Evolutionary conservation across 2,329 filamentous ascomycete species (phyloP).

Genomic region (Aspergillus pseudotamarii): DNA sequence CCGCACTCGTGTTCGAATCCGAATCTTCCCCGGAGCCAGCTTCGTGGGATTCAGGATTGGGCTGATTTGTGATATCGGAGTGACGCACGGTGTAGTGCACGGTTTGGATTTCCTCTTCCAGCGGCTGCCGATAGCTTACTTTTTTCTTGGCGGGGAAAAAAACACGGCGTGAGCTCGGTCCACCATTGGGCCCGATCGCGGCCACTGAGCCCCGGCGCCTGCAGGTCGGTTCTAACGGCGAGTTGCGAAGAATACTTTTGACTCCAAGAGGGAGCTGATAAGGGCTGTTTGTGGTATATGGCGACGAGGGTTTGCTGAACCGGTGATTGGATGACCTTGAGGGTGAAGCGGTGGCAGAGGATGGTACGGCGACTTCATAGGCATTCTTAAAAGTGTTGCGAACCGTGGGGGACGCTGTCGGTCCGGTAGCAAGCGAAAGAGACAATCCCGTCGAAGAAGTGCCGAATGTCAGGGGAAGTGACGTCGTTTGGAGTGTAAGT

Average conservation of each 20-base stretch:
- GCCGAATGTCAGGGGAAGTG: slow-evolving; percentile 54
- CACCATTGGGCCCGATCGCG: slow-evolving; percentile 35
- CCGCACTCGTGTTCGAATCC: slow-evolving; percentile 31
- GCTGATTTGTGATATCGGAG: slow-evolving; percentile 52
- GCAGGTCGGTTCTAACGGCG: slow-evolving; percentile 41
- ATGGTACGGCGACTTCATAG: slow-evolving; percentile 50
- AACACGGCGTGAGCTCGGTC: slow-evolving; percentile 36
- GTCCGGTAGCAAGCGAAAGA: slow-evolving; percentile 53
- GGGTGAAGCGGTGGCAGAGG: slow-evolving; percentile 42
- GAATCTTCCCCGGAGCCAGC: slow-evolving; percentile 29
- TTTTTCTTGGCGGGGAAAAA: slow-evolving; percentile 60
- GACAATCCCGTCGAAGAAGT: slow-evolving; percentile 57
- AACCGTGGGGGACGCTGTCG: slow-evolving; percentile 58
- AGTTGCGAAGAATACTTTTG: slow-evolving; percentile 52
- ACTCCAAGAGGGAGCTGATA: slow-evolving; percentile 49
- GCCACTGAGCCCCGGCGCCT: slow-evolving; percentile 43
- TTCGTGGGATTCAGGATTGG: slow-evolving; percentile 17
- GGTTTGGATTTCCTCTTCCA: slow-evolving; percentile 63
- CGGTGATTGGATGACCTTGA: slow-evolving; percentile 30
- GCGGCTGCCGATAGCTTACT: slow-evolving; percentile 58
- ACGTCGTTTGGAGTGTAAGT: slow-evolving; percentile 62
- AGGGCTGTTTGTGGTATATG: slow-evolving; percentile 33
- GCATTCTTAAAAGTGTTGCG: slow-evolving; percentile 66
- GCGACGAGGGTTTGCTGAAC: slow-evolving; percentile 33
- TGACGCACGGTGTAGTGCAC: slow-evolving; percentile 58